A percentile compares a stretch with the other conserved stretches of the same genome.
phyloP scores from a whole-genome alignment of 805 yeast genomes.

The Yarrowia yakushimensis region DNA sequence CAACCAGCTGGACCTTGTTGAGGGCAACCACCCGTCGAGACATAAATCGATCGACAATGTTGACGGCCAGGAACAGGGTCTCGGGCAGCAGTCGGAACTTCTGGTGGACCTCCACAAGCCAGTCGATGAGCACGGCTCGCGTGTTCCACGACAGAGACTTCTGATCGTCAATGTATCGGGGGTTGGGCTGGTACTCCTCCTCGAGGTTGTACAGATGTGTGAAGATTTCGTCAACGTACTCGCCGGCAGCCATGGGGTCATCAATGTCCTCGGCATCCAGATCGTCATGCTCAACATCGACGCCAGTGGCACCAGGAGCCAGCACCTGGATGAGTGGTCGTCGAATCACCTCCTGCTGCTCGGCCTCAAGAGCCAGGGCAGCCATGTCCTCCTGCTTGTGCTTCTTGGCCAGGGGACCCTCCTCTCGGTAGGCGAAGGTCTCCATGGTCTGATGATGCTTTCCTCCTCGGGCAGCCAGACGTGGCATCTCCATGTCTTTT shows the following conservation, averaged over 20 bases:
- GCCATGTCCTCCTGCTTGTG: conserved; percentile 33
- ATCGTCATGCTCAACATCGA: conserved; percentile 32
- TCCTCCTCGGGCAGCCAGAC: conserved; percentile 12
- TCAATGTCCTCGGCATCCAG: conserved; percentile 40
- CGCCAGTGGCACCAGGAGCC: conserved; percentile 11
- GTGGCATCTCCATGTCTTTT: conserved; percentile 23
- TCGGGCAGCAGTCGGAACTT: conserved; percentile 82
- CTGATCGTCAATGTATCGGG: conserved; percentile 57
- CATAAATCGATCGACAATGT: conserved; percentile 84
- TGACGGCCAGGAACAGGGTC: conserved; percentile 76
- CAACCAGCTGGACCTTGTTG: conserved; percentile 76
- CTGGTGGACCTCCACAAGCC: conserved; percentile 87
- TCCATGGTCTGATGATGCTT: conserved; percentile 23
- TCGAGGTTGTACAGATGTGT: conserved; percentile 73
- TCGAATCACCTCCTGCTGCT: conserved; percentile 24
- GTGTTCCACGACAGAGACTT: conserved; percentile 70
- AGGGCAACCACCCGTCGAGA: conserved; percentile 69
- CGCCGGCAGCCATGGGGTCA: conserved; percentile 77
- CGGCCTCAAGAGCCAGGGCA: conserved; percentile 1
- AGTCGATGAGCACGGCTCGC: conserved; percentile 86
- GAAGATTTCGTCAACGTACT: conserved; percentile 84
- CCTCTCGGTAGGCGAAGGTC: conserved; percentile 15
- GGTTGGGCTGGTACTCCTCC: conserved; percentile 60
- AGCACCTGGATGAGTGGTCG: conserved; percentile 13
- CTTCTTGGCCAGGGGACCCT: conserved; percentile 42